A percentile compares a stretch with the other conserved stretches of the same genome.
Evolutionary conservation across 2,329 filamentous ascomycete genomes (phyloP).

Genomic region (Cryoendolithus antarcticus): DNA sequence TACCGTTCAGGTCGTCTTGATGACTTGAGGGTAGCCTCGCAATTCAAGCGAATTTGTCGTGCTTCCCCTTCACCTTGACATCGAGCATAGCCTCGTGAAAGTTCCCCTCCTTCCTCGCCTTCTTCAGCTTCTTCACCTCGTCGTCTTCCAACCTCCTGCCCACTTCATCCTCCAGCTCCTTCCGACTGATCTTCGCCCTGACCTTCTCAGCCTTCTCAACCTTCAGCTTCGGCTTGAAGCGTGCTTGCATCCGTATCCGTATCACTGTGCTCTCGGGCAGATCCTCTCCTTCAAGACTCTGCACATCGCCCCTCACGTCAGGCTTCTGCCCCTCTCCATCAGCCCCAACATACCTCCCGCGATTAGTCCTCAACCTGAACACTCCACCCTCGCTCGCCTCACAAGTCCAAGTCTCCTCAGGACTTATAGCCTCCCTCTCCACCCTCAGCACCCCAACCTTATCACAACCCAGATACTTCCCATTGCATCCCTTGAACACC

Average conservation of each 20-base stretch:
- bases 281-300: too few species aligned
- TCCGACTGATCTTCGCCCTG: conserved; percentile 70
- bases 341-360: conserved; percentile 58
- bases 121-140: conserved; percentile 74
- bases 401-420: conserved; percentile 45
- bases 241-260: conserved; percentile 83
- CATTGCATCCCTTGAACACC: conserved; percentile 83
- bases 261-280: conserved; percentile 56
- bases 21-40: too few species aligned
- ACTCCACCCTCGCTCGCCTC: conserved; percentile 1
- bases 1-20: too few species aligned
- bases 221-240: conserved; percentile 77
- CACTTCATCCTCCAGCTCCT: conserved; percentile 41
- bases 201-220: conserved; percentile 74
- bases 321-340: conserved; percentile 34
- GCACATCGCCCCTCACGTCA: conserved; percentile 59
- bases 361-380: conserved; percentile 29
- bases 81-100: conserved; percentile 81
- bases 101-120: conserved; percentile 70
- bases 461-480: conserved; percentile 78
- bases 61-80: conserved; percentile 82
- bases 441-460: conserved; percentile 69
- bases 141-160: conserved; percentile 44
- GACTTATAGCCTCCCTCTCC: conserved; percentile 66
- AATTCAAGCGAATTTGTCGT: conserved; percentile 60